Percentiles rank a stretch among this genome's conserved stretches.
These are phyloP conservation scores for Hypoxylon lenormandii DNA, from an alignment of 495 filamentous ascomycete species.

Conservation along the genomic window DNA sequence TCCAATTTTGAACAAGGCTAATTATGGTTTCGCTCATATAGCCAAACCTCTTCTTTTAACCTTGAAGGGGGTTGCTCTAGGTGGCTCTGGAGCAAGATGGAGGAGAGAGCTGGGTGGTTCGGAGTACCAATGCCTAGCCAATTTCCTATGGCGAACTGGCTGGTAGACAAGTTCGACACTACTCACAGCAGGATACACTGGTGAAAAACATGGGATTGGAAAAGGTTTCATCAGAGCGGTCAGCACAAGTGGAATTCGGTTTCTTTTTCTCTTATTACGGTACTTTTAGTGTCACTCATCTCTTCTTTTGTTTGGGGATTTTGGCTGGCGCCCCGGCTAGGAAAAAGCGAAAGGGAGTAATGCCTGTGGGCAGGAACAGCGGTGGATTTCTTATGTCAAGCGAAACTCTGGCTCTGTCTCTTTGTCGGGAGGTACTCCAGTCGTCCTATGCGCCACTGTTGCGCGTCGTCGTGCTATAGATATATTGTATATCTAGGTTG, in stretches of 20 bases:
- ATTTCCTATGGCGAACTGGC: conserved; percentile 23
- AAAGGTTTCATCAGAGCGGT: not conserved
- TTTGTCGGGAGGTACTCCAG: too few relatives aligned
- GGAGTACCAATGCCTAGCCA: conserved; percentile 16
- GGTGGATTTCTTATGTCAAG: too few relatives aligned
- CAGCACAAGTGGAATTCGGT: not conserved
- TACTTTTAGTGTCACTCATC: not conserved
- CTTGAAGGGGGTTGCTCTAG: not conserved
- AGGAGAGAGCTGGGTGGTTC: conserved; percentile 4
- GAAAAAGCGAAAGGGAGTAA: too few relatives aligned
- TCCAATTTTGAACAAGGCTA: not conserved
- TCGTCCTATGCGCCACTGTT: too few relatives aligned
- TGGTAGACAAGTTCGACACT: conserved; percentile 11
- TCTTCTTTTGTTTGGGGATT: too few relatives aligned
- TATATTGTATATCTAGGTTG: too few relatives aligned
- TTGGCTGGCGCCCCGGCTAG: too few relatives aligned
- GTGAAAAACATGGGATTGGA: not conserved
- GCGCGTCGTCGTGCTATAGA: too few relatives aligned
- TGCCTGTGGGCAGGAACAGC: too few relatives aligned
- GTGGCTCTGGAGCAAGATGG: not conserved
- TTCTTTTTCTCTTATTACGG: too few relatives aligned
- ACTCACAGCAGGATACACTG: not conserved
- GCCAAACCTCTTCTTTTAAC: not conserved
- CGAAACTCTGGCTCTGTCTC: too few relatives aligned
- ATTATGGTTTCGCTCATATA: not conserved